Evolutionary conservation across 1,139 yeast genomes (phyloP).

Genomic region (Blastobotrys capitulatus): DNA sequence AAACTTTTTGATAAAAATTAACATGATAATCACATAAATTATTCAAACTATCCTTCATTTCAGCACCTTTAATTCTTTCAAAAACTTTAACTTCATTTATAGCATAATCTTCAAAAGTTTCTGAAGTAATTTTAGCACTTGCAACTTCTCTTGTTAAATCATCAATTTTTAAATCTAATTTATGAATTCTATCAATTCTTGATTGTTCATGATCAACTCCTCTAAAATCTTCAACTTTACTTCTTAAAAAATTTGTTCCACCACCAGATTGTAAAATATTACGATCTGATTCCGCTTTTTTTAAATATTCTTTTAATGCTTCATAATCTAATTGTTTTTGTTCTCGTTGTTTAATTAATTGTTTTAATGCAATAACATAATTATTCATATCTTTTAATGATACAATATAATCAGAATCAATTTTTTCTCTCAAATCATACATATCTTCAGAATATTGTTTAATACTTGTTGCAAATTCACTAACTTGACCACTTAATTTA

Average conservation of each 20-base stretch:
- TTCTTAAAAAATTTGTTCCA: slow-evolving; percentile 47
- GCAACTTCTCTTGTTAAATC: slow-evolving; percentile 53
- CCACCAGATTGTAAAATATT: slow-evolving; percentile 52
- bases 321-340: slow-evolving; percentile 89
- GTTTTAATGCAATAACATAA: slow-evolving; percentile 71
- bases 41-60: slow-evolving; percentile 64
- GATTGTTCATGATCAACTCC: slow-evolving; percentile 56
- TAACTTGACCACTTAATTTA: slow-evolving; percentile 45
- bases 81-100: slow-evolving; percentile 73
- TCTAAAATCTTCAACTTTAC: slow-evolving; percentile 53
- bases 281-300: slow-evolving; percentile 64
- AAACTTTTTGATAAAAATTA: slow-evolving; percentile 64
- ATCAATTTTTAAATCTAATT: slow-evolving; percentile 52
- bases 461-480: slow-evolving; percentile 49
- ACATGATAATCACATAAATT: slow-evolving; percentile 73
- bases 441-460: slow-evolving; percentile 44
- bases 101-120: slow-evolving; percentile 60
- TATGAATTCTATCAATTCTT: slow-evolving; percentile 46
- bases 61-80: slow-evolving; percentile 73
- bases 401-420: slow-evolving; percentile 78
- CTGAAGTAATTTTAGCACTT: slow-evolving; percentile 64
- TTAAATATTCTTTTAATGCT: slow-evolving; percentile 71
- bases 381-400: slow-evolving; percentile 84
- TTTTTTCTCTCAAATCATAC: slow-evolving; percentile 48
- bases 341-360: slow-evolving; percentile 75